Evolutionary conservation across 371 early-diverging fungal species (phyloP).

Genomic region (Mucor velutinosus): DNA sequence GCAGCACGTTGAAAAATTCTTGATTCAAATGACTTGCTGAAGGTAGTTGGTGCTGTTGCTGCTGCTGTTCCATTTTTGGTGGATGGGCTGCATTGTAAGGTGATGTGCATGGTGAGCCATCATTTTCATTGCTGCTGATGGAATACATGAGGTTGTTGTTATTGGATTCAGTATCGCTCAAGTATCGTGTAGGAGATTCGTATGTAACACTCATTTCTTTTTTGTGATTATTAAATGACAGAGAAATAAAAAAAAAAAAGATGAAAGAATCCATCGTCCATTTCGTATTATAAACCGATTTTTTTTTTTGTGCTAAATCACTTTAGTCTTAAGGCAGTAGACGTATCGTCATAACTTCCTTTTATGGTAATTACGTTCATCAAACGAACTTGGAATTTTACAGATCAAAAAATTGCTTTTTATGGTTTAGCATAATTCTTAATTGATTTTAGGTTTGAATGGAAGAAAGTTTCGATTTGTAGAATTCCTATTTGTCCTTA

Average conservation of each 20-base stretch:
- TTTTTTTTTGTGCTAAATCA: neutral
- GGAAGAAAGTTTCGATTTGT: neutral
- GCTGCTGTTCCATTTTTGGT: neutral
- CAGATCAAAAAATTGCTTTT: neutral
- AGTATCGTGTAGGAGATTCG: slow-evolving; percentile 26
- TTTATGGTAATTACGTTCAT: neutral
- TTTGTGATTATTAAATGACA: neutral
- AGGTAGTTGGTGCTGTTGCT: neutral
- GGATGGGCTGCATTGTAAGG: neutral
- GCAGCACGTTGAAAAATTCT: slow-evolving; percentile 28
- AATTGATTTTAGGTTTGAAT: neutral
- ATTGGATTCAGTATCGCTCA: neutral
- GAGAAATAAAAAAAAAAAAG: neutral
- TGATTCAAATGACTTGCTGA: slow-evolving; percentile 3
- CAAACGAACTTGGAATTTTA: neutral
- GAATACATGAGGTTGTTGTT: neutral
- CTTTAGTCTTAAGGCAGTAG: neutral
- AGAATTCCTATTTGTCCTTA: neutral
- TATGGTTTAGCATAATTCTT: neutral
- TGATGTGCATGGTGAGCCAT: neutral
- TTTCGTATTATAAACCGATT: too few relatives aligned
- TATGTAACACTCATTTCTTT: slow-evolving; percentile 25
- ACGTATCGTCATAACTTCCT: neutral
- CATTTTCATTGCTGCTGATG: neutral
- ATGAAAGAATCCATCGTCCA: neutral